phyloP scores from a whole-genome alignment of 805 yeast genomes.

The Teunomyces tritomae region DNA sequence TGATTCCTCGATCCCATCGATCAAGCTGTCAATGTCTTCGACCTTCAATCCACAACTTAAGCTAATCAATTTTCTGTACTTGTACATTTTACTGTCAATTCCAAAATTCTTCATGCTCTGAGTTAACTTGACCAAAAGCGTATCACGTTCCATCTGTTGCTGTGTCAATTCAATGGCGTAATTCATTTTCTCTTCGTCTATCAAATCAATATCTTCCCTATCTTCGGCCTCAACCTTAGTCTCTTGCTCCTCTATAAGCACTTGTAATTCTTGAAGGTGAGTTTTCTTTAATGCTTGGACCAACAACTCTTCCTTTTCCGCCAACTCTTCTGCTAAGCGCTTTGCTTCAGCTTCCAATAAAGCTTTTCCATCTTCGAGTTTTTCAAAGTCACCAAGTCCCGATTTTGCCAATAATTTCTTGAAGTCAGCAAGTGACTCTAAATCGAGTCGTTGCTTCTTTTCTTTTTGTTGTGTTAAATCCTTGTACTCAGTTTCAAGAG shows the following conservation, averaged over 20 bases:
- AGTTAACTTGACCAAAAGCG: slow-evolving; percentile 47
- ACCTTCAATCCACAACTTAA: slow-evolving; percentile 72
- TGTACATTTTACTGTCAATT: slow-evolving; percentile 57
- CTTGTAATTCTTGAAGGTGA: slow-evolving; percentile 43
- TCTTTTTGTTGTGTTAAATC: slow-evolving; percentile 40
- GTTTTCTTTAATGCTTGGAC: slow-evolving; percentile 34
- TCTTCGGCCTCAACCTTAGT: slow-evolving; percentile 4
- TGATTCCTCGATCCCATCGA: slow-evolving; percentile 60
- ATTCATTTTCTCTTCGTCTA: slow-evolving; percentile 12
- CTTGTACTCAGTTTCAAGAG: slow-evolving; percentile 25
- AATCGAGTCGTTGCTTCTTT: slow-evolving; percentile 48
- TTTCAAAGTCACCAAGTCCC: slow-evolving; percentile 25
- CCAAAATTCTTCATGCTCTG: slow-evolving; percentile 41
- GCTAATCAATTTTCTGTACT: slow-evolving; percentile 76
- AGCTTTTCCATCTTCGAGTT: slow-evolving; percentile 26
- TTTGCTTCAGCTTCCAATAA: slow-evolving; percentile 18
- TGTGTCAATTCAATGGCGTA: slow-evolving; percentile 36
- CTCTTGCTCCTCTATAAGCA: slow-evolving; percentile 38
- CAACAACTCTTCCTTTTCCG: slow-evolving; percentile 20
- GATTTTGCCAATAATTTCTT: slow-evolving; percentile 31
- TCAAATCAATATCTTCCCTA: slow-evolving; percentile 9
- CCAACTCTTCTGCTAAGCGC: slow-evolving; percentile 12
- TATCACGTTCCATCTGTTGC: slow-evolving; percentile 51
- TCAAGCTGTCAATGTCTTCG: slow-evolving; percentile 75
- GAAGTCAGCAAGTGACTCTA: slow-evolving; percentile 23